Evolutionary conservation across 78 protist species (phyloP), one percentile per base, ranked within the genome.

Genomic region (Emiliania huxleyi): DNA sequence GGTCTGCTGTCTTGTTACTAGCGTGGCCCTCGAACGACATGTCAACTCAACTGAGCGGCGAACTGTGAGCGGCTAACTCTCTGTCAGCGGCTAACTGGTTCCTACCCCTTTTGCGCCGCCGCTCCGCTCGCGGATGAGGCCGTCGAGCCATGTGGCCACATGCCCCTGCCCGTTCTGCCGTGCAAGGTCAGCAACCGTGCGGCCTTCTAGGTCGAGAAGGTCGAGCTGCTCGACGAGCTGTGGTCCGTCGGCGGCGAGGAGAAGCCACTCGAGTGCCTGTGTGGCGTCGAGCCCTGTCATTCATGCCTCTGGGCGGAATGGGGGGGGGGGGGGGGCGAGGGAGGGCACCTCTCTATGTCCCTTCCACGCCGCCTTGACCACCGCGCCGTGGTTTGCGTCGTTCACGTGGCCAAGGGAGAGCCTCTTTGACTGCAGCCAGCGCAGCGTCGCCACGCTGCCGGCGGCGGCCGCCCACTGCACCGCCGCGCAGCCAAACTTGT

Each of bases 401-500:
- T 79, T 79, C 25, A 79, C 52, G 35, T 40, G 52, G 38, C 37
- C 52, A n/a, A 79, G 35, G 40, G 1, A 2, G 37, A 43, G 26
- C 4, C 87, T 52, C 35, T 25, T 11, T 19, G 87, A 2, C 19
- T 22, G 5, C 26, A 79, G 87, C 87, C 87, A 79, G 8, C 52
- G 33, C 3, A 0, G 23, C 22, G 52, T 43, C 35, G 21, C 35
- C 8, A 43, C 35, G 87, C 43, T 40, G 25, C 87, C 87, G 3
- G 87, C 87, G n/a, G 87, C 87, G 40, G 87, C 87, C 35, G 87
- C 87, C 87, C 87, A 79, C 29, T 75, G 85, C 48, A 35, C 43
- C 15, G 85, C 22, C 18, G 85, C 46, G 42, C 37, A 79, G 3
- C 87, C 87, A 21, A 43, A 43, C 22, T 26, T 15, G 35, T 79